Evolutionary conservation across 352 stramenopile genomes (phyloP).

Genomic region (Elongisporangium prolatum): DNA sequence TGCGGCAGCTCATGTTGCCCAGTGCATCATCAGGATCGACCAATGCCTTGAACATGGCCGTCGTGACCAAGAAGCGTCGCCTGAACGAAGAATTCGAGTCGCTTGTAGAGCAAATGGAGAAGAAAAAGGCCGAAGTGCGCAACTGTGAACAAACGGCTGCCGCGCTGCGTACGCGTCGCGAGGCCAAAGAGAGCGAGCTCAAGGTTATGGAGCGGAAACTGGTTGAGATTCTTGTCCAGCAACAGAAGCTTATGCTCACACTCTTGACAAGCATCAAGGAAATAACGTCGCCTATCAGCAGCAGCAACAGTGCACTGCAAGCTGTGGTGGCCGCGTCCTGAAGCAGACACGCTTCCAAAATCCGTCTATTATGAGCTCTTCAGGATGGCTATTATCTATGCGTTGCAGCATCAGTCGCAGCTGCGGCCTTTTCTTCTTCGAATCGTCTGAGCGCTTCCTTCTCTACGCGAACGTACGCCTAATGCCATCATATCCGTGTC

Average conservation of each 20-base stretch:
- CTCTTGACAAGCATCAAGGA: conserved; percentile 44
- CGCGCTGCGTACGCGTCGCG: conserved; percentile 38
- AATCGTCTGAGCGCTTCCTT: conserved; percentile 56
- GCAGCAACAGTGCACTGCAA: conserved; percentile 1
- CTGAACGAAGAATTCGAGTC: conserved; percentile 81
- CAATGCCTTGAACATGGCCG: conserved; percentile 46
- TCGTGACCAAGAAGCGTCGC: conserved; percentile 69
- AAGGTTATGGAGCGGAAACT: conserved; percentile 72
- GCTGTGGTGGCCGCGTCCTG: neutral
- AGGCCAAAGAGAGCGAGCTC: conserved; percentile 79
- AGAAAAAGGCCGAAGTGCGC: conserved; percentile 55
- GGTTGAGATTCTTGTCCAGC: conserved; percentile 79
- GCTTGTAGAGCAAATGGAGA: conserved; percentile 67
- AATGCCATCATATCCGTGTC: neutral
- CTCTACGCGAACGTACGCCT: conserved; percentile 62
- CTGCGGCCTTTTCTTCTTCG: conserved; percentile 31
- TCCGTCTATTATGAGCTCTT: neutral
- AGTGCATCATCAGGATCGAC: conserved; percentile 11
- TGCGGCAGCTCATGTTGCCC: conserved; percentile 63
- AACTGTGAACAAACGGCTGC: conserved; percentile 59
- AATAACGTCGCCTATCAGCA: conserved; percentile 11
- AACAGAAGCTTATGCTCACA: conserved; percentile 75
- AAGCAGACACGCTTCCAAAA: neutral
- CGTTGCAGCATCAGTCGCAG: neutral
- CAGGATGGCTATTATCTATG: neutral